Base-by-base conservation (phyloP, 345 rosid genomes). In the Carallia brachiata region DNA sequence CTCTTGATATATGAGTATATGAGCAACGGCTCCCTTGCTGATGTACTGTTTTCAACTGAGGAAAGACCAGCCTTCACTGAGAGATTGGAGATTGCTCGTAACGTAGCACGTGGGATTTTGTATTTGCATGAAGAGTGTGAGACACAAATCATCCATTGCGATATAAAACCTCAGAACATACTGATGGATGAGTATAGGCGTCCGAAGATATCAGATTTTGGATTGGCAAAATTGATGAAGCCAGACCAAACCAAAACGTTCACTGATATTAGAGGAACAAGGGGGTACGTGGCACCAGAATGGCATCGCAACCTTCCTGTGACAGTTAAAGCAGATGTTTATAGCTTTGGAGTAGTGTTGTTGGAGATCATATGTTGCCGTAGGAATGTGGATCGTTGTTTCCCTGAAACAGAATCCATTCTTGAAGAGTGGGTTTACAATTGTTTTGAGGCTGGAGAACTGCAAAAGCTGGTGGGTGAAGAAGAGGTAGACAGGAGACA, bases 131-230 rank as follows among this genome's bases (percentile, higher is more conserved):
- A 78, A 61, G 78, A 73, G 44, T 78, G 80, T 1, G 59, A 75
- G 54, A 67, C 78, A 1, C 80, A 70, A 40, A 78, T 82, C 69
- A 75, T 78, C 65, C 82, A 72, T 44, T 81, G 80, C 18, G 78
- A 78, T 40, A 73, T 81, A 30, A 78, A 81, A 40, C 82, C 80
- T 13, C 64, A 60, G 19, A 73, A 76, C 65, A 78, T 75, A 53
- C 73, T 73, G 28, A 73, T 78, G 62, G 75, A 79, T 18, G 70
- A 78, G 50, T 4, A 34, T 7, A 32, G 52, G 15, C 18, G 37
- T 62, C 73, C 79, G 2, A 79, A 70, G 62, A 73, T 81, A 28
- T 62, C 80, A 0, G 82, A 81, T 53, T 75, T 81, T 6, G 77
- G 81, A 52, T 39, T 78, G 53, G 78, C 84, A 30, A 77, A 81